Evolutionary conservation across 1,139 yeast species (phyloP).

Genomic region (Yamadazyma mexicana): DNA sequence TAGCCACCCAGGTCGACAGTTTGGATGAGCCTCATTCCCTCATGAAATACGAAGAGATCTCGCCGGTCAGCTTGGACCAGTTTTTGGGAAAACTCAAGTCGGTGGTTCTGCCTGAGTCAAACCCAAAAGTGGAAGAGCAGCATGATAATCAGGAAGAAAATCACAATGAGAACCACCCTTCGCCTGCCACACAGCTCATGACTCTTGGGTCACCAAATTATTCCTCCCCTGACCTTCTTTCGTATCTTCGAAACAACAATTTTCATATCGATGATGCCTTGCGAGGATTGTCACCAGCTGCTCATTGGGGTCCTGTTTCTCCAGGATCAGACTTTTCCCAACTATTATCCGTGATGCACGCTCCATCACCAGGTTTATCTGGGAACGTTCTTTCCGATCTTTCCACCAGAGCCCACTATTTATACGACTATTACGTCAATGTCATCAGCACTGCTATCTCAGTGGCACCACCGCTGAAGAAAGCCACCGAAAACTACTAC

Average conservation of each 20-base stretch:
- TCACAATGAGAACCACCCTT: background rate
- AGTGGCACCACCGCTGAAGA: conserved; percentile 55
- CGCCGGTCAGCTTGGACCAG: conserved; percentile 4
- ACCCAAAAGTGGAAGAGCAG: background rate
- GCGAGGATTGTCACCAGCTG: background rate
- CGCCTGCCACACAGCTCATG: background rate
- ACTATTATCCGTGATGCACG: background rate
- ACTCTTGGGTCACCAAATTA: too few relatives aligned
- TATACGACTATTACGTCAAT: conserved; percentile 68
- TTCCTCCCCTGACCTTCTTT: background rate
- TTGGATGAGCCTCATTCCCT: background rate
- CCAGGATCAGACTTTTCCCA: conserved; percentile 1
- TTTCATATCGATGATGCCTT: background rate
- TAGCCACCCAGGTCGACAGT: too few relatives aligned
- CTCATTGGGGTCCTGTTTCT: background rate
- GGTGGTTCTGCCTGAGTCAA: background rate
- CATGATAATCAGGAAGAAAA: too few relatives aligned
- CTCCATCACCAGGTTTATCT: conserved; percentile 10
- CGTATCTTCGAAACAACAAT: background rate
- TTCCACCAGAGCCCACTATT: conserved; percentile 18
- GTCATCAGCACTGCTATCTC: conserved; percentile 59
- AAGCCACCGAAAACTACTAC: conserved; percentile 61
- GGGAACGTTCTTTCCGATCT: conserved; percentile 7
- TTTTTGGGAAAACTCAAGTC: background rate
- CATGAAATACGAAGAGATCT: background rate